Base-by-base conservation (phyloP, 768 basidiomycete species). In the Boletales sp. region DNA sequence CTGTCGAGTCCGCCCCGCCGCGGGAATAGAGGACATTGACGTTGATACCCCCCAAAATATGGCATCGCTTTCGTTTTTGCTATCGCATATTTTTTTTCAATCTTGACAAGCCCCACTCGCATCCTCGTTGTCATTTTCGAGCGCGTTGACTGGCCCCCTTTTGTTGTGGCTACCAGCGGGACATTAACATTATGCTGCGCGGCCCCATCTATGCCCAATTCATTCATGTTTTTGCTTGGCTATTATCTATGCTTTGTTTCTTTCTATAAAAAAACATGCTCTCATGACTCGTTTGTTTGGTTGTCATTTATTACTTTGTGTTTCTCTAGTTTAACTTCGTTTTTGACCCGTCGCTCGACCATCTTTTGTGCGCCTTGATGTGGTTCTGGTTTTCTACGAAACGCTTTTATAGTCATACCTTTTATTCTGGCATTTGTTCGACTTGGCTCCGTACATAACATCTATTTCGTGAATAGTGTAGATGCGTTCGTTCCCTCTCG, bases 371-470 rank as follows among this genome's bases (percentile, higher is more conserved):
- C 48, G 48, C 59, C 46, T 21, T 43, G 48, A 50, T 61, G 56
- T 49, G 49, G 48, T 49, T 15, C 49, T 40, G 19, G 46, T 56
- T 55, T 34, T 50, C 54, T 48, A 28, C 25, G 25, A 28, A 41
- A 28, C 52, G 19, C 35, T 53, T 38, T 52, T 48, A 47, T 64
- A 56, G 48, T 55, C 49, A 49, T 50, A 51, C 57, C 45, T 40
- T 49, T 32, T 48, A 37, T 59, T 54, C 48, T 46, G 37, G 53
- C 57, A 57, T 62, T 55, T 49, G 54, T 67, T 64, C 49, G 36
- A 41, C 40, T 49, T 48, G 35, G 18, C 41, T 58, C 46, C 57
- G 46, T 64, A 68, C 61, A 66, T 69, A 67, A 69, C 69, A 65
- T 57, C 59, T 66, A 67, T 49, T 50, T 48, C 50, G 19, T 31